These are phyloP conservation scores for Pseudocercospora vitis DNA, from an alignment of 2,329 filamentous ascomycete species.

Conservation along the genomic window DNA sequence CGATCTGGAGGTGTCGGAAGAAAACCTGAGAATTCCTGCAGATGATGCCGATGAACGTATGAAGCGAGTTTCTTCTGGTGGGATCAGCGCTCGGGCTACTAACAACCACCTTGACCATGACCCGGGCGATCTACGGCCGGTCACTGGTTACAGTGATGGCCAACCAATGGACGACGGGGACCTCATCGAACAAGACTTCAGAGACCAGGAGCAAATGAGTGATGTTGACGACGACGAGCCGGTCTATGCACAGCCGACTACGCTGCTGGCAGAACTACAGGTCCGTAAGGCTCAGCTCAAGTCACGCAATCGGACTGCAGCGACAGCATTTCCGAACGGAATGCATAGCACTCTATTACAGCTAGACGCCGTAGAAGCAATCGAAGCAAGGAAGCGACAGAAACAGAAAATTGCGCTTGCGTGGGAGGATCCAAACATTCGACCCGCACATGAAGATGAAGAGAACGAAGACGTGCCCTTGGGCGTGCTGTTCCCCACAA, in stretches of 20 bases:
- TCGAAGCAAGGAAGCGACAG: constrained; percentile 73
- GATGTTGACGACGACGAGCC: constrained; percentile 44
- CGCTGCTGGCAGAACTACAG: constrained; percentile 87
- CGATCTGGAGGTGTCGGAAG: constrained; percentile 24
- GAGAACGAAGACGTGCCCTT: constrained; percentile 75
- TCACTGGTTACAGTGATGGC: constrained; percentile 16
- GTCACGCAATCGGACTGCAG: constrained; percentile 69
- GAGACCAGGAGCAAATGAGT: constrained; percentile 49
- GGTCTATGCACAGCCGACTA: constrained; percentile 76
- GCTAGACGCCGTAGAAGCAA: constrained; percentile 84
- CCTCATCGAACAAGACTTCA: constrained; percentile 46
- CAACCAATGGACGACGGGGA: constrained; percentile 35
- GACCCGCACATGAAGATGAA: constrained; percentile 42
- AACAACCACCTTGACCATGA: constrained; percentile 35
- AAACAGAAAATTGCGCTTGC: constrained; percentile 79
- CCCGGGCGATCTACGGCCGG: constrained; percentile 21
- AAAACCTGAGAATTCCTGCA: constrained; percentile 20
- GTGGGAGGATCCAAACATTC: constrained; percentile 70
- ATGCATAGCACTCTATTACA: constrained; percentile 88
- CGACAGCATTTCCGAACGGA: constrained; percentile 67
- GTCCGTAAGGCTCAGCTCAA: constrained; percentile 87
- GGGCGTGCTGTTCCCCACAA: constrained; percentile 71
- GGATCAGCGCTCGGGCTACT: constrained; percentile 31
- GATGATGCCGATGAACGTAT: constrained; percentile 21
- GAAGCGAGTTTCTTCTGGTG: constrained; percentile 22